These are phyloP conservation scores for Cajanus cajan DNA, from an alignment of 306 rosid genomes.

Conservation along the genomic window DNA sequence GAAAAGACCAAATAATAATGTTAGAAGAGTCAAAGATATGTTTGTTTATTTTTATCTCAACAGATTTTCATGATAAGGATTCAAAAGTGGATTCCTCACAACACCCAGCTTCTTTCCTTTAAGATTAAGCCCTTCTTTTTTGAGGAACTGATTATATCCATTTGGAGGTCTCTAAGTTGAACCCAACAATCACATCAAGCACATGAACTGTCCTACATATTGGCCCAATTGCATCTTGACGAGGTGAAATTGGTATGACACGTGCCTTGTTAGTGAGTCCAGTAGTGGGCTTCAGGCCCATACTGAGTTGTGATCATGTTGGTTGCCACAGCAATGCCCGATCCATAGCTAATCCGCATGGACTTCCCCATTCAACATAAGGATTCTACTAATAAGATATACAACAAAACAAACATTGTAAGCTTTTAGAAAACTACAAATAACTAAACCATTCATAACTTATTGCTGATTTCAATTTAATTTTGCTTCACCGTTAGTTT, in stretches of 20 bases:
- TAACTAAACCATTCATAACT: too few relatives aligned
- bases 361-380: conserved; percentile 36
- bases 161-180: conserved; percentile 61
- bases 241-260: conserved; percentile 53
- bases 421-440: too few relatives aligned
- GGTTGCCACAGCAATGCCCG: conserved; percentile 64
- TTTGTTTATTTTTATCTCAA: conserved; percentile 35
- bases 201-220: conserved; percentile 68
- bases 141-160: conserved; percentile 63
- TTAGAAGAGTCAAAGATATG: background rate
- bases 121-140: conserved; percentile 50
- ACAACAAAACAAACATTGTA: too few relatives aligned
- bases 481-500: too few relatives aligned
- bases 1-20: background rate
- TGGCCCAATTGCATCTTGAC: conserved; percentile 73
- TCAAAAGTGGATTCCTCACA: conserved; percentile 51
- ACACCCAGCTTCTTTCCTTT: conserved; percentile 68
- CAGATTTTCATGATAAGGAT: conserved; percentile 28
- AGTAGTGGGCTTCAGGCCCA: conserved; percentile 68
- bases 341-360: conserved; percentile 77
- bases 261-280: conserved; percentile 80
- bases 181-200: conserved; percentile 70
- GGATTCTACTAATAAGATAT: conserved; percentile 61
- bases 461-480: too few relatives aligned
- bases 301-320: conserved; percentile 58